Evolutionary conservation across 2,329 filamentous ascomycete genomes (phyloP), one percentile per base, ranked within the genome.

Genomic region (Aspergillus chevalieri): DNA sequence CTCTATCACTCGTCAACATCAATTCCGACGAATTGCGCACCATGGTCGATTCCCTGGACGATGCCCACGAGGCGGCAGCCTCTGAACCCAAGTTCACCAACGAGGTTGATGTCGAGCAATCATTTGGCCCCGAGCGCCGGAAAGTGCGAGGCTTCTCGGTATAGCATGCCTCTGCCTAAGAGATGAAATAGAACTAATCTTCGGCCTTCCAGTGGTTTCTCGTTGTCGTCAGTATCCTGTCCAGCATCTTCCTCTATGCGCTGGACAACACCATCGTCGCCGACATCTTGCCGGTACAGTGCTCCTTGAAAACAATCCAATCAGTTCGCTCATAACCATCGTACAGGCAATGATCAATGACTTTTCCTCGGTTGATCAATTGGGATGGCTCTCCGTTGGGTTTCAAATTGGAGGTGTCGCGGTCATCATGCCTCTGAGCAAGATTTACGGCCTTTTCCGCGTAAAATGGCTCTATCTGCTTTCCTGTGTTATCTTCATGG

Each of bases 211-310:
- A 56, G 48, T 62, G 59, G 60, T 17, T 51, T 19, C 28, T 60
- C 1, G 52, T 59, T n/a, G 45, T 57, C 19, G 26, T 57, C 17
- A 58, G 65, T 9, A 57, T 68, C 1, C 60, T 69, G 7, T 59
- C 67, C 1, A 78, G 64, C 2, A 71, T 73, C 9, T 66, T 65
- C 46, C 57, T 68, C 21, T 68, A 60, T 44, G 57, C 61, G 5
- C 57, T 70, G 3, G 68, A 70, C 4, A 78, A 77, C 0, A 79
- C 79, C 2, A 77, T 79, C 3, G 65, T 76, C 21, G 70, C 78
- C 3, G 74, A 77, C 53, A 67, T 74, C 2, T 74, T 78, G 50
- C 68, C 71, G 5, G 33, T 36, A 36, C 21, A 14, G 14, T 36
- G 14, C 26, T 1, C 9, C 26, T 10, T 28, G 33, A 14, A 36